Base-by-base conservation (phyloP, 139 green algal species). In the Picochlorum sp. region DNA sequence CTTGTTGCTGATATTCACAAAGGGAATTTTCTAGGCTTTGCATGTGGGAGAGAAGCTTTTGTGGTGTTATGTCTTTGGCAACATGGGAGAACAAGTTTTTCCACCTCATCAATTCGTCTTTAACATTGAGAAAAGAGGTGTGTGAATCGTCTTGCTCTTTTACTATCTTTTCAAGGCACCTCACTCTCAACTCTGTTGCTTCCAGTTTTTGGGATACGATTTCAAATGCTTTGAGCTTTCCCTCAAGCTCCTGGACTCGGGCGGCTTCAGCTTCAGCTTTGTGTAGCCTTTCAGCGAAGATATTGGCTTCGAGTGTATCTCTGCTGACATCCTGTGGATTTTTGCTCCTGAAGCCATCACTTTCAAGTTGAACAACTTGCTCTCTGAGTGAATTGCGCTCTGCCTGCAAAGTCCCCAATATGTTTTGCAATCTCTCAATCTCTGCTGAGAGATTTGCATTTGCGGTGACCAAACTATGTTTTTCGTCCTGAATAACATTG, bases 11-110 rank as follows among this genome's bases (percentile, higher is more conserved):
- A 41, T 41, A 41, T 11, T 14, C 34, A 41, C 7, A 41, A 41
- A 41, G 34, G 34, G 45, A 45, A 14, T 37, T 44, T 55, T 78
- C 65, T 57, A 78, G 60, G 45, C 24, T 30, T 38, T 30, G 26
- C 11, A 78, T 23, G 24, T 65, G 28, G 60, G 63, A 68, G 47
- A 78, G 45, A 23, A 78, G 50, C 23, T 77, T 69, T 52, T 78
- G 69, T 15, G 72, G 72, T 21, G 20, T 67, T 23, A 41, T 28
- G 18, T 61, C 66, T 6, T 77, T 62, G 4, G 59, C 72, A 4
- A 58, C n/a, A 16, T 67, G 60, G 14, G 63, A 52, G 45, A 77
- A 23, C 34, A 77, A 67, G 8, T 58, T 10, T 24, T 28, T 68
- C 70, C 70, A 77, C 24, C 58, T 58, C 34, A 31, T 20, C 45